These are phyloP conservation scores for Colletotrichum costaricense DNA, from an alignment of 2,329 filamentous ascomycete genomes.

Conservation along the genomic window DNA sequence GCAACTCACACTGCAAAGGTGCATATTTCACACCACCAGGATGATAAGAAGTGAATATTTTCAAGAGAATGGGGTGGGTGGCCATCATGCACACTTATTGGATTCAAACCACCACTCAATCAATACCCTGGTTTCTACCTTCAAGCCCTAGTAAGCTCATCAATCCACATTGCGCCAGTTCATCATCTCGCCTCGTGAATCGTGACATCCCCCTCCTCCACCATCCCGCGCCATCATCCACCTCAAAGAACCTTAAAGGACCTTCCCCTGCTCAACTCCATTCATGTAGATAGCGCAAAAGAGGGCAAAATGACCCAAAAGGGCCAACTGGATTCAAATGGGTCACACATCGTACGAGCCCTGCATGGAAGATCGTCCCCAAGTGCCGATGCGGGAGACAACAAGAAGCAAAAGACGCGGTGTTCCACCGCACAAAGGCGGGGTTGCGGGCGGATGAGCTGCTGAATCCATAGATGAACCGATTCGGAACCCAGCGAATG, in stretches of 20 bases:
- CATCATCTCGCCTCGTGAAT: neutral
- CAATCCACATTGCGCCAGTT: neutral
- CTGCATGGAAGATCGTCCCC: neutral
- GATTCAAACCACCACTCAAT: neutral
- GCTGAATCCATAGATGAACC: constrained; percentile 2
- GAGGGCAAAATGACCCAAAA: neutral
- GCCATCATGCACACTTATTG: neutral
- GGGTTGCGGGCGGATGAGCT: constrained; percentile 16
- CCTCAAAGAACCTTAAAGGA: neutral
- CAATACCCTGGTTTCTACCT: neutral
- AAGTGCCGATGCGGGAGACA: neutral
- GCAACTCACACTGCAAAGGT: neutral
- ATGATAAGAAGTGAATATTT: neutral
- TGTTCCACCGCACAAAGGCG: neutral
- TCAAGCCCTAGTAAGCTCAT: neutral
- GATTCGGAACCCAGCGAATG: no score
- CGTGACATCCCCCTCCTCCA: neutral
- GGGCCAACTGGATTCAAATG: neutral
- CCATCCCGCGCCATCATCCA: neutral
- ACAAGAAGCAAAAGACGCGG: neutral
- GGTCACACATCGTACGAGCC: neutral
- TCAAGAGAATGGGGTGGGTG: neutral
- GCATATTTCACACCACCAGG: neutral
- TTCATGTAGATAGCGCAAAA: neutral
- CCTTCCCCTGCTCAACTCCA: neutral